These are phyloP conservation scores for Mycena sp. DNA, from an alignment of 1,284 basidiomycete genomes.

Conservation along the genomic window DNA sequence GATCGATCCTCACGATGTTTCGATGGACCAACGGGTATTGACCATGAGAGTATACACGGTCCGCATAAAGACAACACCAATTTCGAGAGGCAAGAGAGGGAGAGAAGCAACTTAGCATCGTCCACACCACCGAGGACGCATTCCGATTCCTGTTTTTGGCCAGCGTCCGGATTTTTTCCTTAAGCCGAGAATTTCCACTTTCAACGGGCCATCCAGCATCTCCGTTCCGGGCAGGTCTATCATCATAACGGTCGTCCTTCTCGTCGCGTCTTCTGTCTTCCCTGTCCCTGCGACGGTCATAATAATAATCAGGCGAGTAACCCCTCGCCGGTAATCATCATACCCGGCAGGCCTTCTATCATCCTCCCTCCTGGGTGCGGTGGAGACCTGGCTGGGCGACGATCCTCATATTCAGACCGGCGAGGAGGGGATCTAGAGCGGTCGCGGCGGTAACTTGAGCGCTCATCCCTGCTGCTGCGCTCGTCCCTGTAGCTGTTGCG, in stretches of 20 bases:
- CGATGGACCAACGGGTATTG: constrained; percentile 24
- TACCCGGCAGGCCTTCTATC: constrained; percentile 87
- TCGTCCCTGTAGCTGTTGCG: constrained; percentile 57
- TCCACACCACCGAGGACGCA: constrained; percentile 46
- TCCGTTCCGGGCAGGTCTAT: constrained; percentile 51
- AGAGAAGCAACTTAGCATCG: constrained; percentile 49
- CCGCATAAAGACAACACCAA: constrained; percentile 55
- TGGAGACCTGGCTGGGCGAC: constrained; percentile 74
- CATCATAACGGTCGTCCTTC: constrained; percentile 79
- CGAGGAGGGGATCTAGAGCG: constrained; percentile 78
- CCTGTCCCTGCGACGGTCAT: constrained; percentile 84
- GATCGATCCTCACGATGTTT: constrained; percentile 28
- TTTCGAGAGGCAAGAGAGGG: constrained; percentile 52
- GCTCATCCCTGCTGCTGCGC: constrained; percentile 59
- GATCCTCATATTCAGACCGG: constrained; percentile 57
- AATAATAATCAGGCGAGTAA: constrained; percentile 73
- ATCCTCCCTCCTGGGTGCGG: constrained; percentile 76
- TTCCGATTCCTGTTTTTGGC: constrained; percentile 48
- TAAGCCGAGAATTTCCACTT: constrained; percentile 47
- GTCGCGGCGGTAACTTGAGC: constrained; percentile 65
- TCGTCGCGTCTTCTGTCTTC: constrained; percentile 62
- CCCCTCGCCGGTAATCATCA: constrained; percentile 72
- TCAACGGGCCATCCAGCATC: constrained; percentile 78
- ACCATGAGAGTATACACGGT: constrained; percentile 50
- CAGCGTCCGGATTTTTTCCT: constrained; percentile 49